Conservation (phyloP, 2,329 filamentous ascomycete genomes). For the Conoideocrella luteorostrata region DNA sequence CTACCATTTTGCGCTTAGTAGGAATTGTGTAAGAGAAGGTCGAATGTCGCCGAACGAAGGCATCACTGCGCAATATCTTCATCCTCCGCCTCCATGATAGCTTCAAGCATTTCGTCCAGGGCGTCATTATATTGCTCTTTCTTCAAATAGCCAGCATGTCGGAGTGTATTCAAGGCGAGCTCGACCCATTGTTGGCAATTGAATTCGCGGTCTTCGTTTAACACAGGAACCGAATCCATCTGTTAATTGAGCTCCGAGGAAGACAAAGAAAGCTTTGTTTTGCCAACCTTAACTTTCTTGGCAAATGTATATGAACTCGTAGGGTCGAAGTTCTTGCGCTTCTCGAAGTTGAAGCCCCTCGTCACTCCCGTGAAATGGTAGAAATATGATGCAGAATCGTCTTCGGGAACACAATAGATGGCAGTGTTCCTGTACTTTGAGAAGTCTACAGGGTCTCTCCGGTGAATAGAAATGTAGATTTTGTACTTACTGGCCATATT, state of each 20-base stretch:
- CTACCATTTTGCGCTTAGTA: too few species aligned
- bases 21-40: too few species aligned
- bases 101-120: slow-evolving; percentile 9
- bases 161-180: slow-evolving; percentile 2
- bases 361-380: slow-evolving; percentile 5
- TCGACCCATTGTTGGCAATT: slow-evolving; percentile 11
- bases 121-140: slow-evolving; percentile 6
- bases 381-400: not conserved
- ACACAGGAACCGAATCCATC: slow-evolving; percentile 2
- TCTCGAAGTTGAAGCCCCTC: slow-evolving; percentile 2
- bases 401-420: slow-evolving; percentile 8
- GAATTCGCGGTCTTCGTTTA: slow-evolving; percentile 8
- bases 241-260: slow-evolving; percentile 1
- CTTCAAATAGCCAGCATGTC: slow-evolving; percentile 5
- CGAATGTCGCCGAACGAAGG: slow-evolving; percentile 7
- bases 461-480: slow-evolving; percentile 6
- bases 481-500: slow-evolving; percentile 8
- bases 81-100: slow-evolving; percentile 8
- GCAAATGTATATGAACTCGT: not conserved
- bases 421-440: slow-evolving; percentile 9
- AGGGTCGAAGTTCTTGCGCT: slow-evolving; percentile 3
- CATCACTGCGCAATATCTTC: slow-evolving; percentile 10
- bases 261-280: slow-evolving; percentile 1
- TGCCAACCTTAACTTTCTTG: slow-evolving; percentile 2
- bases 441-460: slow-evolving; percentile 5